These are phyloP conservation scores for Metschnikowia santaceciliae DNA, from an alignment of 805 yeast species.

Conservation along the genomic window DNA sequence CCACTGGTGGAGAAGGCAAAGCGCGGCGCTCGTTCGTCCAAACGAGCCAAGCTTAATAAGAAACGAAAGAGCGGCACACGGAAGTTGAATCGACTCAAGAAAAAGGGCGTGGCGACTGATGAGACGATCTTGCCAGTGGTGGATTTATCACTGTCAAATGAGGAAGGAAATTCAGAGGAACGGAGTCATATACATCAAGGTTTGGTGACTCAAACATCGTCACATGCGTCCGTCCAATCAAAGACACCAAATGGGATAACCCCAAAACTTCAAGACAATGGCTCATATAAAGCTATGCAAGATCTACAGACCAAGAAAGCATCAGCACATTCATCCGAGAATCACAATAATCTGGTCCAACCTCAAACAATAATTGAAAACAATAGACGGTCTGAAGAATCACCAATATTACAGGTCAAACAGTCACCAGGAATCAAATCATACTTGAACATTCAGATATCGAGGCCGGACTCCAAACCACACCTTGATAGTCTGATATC, in stretches of 20 bases:
- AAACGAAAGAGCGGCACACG: slow-evolving; percentile 4
- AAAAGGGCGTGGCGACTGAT: not conserved
- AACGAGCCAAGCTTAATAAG: slow-evolving; percentile 6
- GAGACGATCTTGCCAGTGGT: not conserved
- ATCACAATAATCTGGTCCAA: too few species aligned
- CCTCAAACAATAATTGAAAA: not conserved
- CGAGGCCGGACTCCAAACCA: not conserved
- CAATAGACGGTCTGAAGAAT: not conserved
- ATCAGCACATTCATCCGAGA: too few species aligned
- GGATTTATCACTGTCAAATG: not conserved
- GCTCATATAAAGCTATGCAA: not conserved
- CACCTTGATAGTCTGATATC: not conserved
- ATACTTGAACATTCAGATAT: not conserved
- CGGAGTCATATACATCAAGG: not conserved
- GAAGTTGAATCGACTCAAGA: not conserved
- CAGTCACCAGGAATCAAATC: not conserved
- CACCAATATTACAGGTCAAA: not conserved
- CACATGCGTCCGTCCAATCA: not conserved
- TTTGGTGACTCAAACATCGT: not conserved
- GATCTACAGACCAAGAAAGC: too few species aligned
- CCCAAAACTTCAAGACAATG: not conserved
- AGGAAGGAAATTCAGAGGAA: not conserved
- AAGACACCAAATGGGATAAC: not conserved
- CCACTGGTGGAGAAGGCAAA: not conserved
- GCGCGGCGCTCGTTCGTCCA: not conserved